Conservation (phyloP, 1,284 basidiomycete species). For the Malassezia dermatis region DNA sequence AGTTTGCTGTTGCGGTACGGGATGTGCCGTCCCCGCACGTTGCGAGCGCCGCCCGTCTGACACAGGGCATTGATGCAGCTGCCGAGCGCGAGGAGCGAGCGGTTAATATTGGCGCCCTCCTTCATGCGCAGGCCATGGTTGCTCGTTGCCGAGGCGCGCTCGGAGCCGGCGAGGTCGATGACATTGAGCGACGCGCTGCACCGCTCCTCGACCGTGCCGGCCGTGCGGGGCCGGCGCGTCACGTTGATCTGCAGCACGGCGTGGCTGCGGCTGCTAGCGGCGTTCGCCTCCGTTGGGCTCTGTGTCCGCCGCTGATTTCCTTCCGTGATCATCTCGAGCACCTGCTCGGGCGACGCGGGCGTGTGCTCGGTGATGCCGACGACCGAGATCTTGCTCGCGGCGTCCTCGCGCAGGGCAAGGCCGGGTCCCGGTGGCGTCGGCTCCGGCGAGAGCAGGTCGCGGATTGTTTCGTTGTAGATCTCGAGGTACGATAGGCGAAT, state of each 20-base stretch:
- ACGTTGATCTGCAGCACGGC: constrained; percentile 47
- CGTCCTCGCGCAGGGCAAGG: constrained; percentile 40
- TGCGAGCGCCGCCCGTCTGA: constrained; percentile 29
- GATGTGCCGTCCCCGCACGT: constrained; percentile 26
- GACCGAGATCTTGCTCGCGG: constrained; percentile 43
- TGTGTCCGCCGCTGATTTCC: constrained; percentile 44
- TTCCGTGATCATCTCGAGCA: constrained; percentile 43
- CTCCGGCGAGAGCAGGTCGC: constrained; percentile 38
- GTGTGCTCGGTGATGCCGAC: constrained; percentile 46
- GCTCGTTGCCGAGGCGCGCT: constrained; percentile 42
- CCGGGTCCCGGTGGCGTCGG: constrained; percentile 42
- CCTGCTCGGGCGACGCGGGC: constrained; percentile 37
- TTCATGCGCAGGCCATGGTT: constrained; percentile 48
- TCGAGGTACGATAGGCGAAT: constrained; percentile 45
- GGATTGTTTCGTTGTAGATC: constrained; percentile 48
- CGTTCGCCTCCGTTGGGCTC: constrained; percentile 46
- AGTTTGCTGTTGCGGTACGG: constrained; percentile 47
- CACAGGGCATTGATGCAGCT: constrained; percentile 48
- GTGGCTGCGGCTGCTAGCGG: constrained; percentile 42
- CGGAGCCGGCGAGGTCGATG: constrained; percentile 46
- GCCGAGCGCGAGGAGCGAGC: constrained; percentile 44
- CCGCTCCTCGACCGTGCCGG: constrained; percentile 37
- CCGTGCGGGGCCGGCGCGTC: constrained; percentile 41
- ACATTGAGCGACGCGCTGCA: constrained; percentile 46
- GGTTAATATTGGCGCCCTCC: constrained; percentile 49